Evolutionary conservation across 192 early-diverging fungal genomes (phyloP).

Genomic region (Mortierella hygrophila): DNA sequence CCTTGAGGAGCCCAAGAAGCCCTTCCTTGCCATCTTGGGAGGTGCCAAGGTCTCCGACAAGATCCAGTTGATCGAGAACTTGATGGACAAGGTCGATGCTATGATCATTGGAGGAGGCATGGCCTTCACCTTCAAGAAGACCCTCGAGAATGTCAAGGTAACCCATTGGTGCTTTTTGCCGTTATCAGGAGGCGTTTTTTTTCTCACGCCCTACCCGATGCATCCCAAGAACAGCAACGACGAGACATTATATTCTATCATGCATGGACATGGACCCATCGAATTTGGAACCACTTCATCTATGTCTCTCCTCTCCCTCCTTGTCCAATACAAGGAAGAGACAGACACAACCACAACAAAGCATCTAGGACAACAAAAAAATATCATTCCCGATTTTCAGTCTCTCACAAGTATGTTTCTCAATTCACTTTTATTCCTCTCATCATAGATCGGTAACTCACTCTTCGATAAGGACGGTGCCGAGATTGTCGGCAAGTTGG

Average conservation of each 20-base stretch:
- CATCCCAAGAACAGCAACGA: background rate
- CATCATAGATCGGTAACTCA: constrained; percentile 85
- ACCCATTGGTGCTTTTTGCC: background rate
- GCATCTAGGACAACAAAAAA: background rate
- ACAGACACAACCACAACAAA: background rate
- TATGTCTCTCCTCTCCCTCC: too few relatives aligned
- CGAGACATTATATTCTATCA: background rate
- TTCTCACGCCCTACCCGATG: background rate
- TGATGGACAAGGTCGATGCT: constrained; percentile 93
- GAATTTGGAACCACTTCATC: background rate
- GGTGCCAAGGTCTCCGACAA: constrained; percentile 99
- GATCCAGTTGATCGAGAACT: constrained; percentile 98
- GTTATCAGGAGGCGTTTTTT: background rate
- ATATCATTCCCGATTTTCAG: background rate
- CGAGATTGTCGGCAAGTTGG: constrained; percentile 82
- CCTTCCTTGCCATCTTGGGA: constrained; percentile 97
- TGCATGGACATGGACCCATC: background rate
- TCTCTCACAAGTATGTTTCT: background rate
- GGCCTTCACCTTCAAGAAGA: constrained; percentile 99
- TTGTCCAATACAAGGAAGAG: background rate
- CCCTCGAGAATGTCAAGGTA: constrained; percentile 82
- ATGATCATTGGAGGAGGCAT: constrained; percentile 94
- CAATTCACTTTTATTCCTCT: background rate
- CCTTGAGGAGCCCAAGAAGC: constrained; percentile 90
- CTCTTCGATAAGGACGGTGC: constrained; percentile 92